Conservation (phyloP, 306 rosid species). For the Styphnolobium japonicum region DNA sequence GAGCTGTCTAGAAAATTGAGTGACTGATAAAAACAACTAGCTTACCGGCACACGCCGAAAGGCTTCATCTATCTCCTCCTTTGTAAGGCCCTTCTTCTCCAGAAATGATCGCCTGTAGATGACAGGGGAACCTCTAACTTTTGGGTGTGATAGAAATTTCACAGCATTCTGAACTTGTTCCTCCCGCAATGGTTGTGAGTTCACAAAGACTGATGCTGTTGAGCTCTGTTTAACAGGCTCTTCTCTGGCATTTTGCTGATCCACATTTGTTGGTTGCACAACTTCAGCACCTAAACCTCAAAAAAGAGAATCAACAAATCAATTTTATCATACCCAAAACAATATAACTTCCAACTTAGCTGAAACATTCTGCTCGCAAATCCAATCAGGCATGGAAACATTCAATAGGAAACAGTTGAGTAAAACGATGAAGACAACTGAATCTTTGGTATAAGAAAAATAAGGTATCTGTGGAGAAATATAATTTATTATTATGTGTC, state of each 20-base stretch:
- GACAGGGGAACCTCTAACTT: slow-evolving; percentile 88
- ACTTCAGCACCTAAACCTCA: slow-evolving; percentile 28
- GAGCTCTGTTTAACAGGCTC: slow-evolving; percentile 54
- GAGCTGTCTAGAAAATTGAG: neutral
- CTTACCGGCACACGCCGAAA: slow-evolving; percentile 89
- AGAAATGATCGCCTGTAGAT: slow-evolving; percentile 83
- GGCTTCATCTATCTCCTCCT: slow-evolving; percentile 98
- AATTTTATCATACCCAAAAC: neutral
- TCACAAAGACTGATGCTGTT: slow-evolving; percentile 71
- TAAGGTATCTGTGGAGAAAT: slow-evolving; percentile 1
- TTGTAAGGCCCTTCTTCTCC: slow-evolving; percentile 91
- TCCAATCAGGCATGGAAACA: slow-evolving; percentile 5
- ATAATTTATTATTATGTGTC: neutral
- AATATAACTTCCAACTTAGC: neutral
- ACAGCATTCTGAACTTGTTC: slow-evolving; percentile 95
- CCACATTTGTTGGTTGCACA: slow-evolving; percentile 41
- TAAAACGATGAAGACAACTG: slow-evolving; percentile 2
- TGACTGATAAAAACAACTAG: neutral
- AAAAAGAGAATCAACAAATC: neutral
- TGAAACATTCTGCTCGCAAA: neutral
- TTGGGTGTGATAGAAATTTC: slow-evolving; percentile 88
- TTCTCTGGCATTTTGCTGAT: slow-evolving; percentile 49
- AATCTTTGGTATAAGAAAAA: neutral
- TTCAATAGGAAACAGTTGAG: neutral
- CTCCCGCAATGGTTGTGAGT: slow-evolving; percentile 81